Evolutionary conservation across 441 rosid genomes (phyloP), one percentile per base, ranked within the genome.

Genomic region (Breynia disticha): DNA sequence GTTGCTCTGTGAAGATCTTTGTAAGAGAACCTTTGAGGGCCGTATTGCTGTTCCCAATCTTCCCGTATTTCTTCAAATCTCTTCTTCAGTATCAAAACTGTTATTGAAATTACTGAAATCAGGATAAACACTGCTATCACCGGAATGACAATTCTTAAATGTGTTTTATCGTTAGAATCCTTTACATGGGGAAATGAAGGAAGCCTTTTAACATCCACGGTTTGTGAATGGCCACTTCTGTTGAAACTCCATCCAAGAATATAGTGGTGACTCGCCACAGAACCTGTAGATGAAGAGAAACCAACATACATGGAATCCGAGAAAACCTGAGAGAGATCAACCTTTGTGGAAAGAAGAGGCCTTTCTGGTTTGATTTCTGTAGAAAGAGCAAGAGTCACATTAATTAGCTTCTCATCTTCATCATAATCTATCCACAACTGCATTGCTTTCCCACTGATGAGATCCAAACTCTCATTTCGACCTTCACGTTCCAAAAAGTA

Each of bases 201-300:
- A 46, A 80, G 76, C 47, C 60, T 62, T 11, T 78, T 59, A 38
- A 44, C 45, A 44, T 66, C 73, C 38, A 80, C 67, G 19, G 11
- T 68, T 39, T 42, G 61, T 15, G 78, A 72, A 41, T 46, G 57
- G 24, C 63, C 67, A 47, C 57, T 73, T 52, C 41, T 62, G 57
- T 74, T 74, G 77, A 83, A 83, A 67, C 83, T 86, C 84, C 87
- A 86, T 0, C 83, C 83, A 6, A 79, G 73, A 65, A 86, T 57
- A 45, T 73, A 83, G 21, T 76, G 83, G 38, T 62, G 46, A 42
- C 79, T 67, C 2, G 57, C 5, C 0, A 59, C 1, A 17, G 77
- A 52, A 24, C 79, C 77, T 5, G 80, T 81, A n/a, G 85, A 55
- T 24, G 87, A 75, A 52, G 83, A 68, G 71, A 84, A 82, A 22